Conservation (phyloP, 345 rosid species). For the Firmiana major region DNA sequence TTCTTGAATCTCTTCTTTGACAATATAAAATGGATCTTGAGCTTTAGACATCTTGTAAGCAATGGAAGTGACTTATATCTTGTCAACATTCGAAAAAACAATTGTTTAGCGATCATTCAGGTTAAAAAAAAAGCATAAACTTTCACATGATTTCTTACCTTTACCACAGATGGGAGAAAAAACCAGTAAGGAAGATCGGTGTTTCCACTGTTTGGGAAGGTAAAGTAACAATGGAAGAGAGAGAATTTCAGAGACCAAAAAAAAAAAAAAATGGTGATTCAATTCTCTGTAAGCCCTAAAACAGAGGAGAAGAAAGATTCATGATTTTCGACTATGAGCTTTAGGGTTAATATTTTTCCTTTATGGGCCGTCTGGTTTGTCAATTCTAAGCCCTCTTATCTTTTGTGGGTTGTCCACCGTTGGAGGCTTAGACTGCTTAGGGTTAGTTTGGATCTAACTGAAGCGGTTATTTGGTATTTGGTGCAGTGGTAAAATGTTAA, state of each 20-base stretch:
- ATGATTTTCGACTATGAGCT: background rate
- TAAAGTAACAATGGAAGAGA: background rate
- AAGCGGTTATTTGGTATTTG: too few relatives aligned
- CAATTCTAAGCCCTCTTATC: background rate
- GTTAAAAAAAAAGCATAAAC: background rate
- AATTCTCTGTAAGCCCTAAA: background rate
- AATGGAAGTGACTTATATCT: conserved; percentile 1
- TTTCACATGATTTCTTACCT: background rate
- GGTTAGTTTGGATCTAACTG: too few relatives aligned
- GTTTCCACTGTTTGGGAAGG: background rate
- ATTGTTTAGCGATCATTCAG: background rate
- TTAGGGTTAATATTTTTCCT: background rate
- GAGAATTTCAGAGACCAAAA: background rate
- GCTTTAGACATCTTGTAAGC: conserved; percentile 70
- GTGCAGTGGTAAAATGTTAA: too few relatives aligned
- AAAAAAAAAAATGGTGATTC: background rate
- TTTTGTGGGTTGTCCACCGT: background rate
- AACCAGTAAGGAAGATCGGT: background rate
- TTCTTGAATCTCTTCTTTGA: conserved; percentile 96
- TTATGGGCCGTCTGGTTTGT: background rate
- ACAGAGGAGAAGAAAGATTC: background rate
- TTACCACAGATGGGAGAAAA: background rate
- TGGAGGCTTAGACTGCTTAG: background rate
- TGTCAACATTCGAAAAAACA: background rate
- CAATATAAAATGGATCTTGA: conserved; percentile 96